Evolutionary conservation across 2,329 filamentous ascomycete genomes (phyloP).

Genomic region (Colletotrichum destructivum): DNA sequence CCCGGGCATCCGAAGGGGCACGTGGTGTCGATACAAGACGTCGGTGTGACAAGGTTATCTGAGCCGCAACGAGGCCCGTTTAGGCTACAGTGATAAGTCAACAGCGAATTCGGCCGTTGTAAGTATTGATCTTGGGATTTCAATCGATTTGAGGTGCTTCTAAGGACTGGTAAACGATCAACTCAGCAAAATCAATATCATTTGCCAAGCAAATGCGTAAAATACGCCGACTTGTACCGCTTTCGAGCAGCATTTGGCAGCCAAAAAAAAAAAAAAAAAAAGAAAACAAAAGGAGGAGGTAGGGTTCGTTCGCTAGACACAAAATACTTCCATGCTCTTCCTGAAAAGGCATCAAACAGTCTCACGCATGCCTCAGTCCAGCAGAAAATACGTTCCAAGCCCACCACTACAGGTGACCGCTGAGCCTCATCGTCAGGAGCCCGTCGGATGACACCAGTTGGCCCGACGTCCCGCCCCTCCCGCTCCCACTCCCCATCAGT

Average conservation of each 20-base stretch:
- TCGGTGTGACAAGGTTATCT: not conserved
- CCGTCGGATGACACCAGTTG: slow-evolving; percentile 9
- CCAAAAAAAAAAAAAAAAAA: not conserved
- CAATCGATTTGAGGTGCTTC: not conserved
- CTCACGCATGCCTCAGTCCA: slow-evolving; percentile 22
- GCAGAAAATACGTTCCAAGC: slow-evolving; percentile 11
- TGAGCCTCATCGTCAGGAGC: not conserved
- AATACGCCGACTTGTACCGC: not conserved
- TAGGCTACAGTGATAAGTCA: not conserved
- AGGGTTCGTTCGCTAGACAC: not conserved
- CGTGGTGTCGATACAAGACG: not conserved
- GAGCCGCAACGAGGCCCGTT: not conserved
- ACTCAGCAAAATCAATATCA: too few species aligned
- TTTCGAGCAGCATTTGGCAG: not conserved
- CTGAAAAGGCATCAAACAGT: not conserved
- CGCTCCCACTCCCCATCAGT: slow-evolving; percentile 29
- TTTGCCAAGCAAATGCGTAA: not conserved
- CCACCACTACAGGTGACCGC: not conserved
- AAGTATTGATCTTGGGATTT: not conserved
- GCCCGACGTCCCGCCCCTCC: slow-evolving; percentile 31
- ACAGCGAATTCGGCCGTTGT: not conserved
- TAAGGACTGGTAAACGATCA: not conserved
- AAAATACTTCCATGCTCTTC: not conserved
- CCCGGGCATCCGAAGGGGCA: not conserved
- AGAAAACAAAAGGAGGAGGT: too few species aligned